These are phyloP conservation scores for Mesotaenium endlicherianum DNA, from an alignment of 139 green algal genomes.

Conservation along the genomic window DNA sequence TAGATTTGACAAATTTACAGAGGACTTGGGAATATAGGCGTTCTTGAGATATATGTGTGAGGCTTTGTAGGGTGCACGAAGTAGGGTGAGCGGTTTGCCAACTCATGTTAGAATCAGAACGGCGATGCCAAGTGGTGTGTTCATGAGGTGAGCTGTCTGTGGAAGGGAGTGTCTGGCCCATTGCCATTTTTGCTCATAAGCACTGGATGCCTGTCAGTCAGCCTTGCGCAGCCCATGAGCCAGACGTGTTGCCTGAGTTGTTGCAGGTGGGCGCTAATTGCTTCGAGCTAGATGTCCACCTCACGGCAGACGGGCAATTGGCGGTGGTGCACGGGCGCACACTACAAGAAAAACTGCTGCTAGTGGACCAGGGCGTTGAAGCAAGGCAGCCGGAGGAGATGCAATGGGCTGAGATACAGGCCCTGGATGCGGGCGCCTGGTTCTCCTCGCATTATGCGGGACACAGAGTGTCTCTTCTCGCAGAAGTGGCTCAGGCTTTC, in stretches of 20 bases:
- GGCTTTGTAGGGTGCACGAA: not conserved
- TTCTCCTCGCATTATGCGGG: not conserved
- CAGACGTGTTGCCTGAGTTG: not conserved
- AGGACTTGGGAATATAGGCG: not conserved
- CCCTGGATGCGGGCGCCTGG: constrained; percentile 25
- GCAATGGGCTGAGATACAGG: not conserved
- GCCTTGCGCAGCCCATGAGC: not conserved
- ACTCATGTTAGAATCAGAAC: not conserved
- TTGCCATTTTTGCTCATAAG: not conserved
- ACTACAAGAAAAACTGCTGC: not conserved
- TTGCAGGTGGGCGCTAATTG: constrained; percentile 41
- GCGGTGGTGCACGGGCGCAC: constrained; percentile 34
- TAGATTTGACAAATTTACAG: not conserved
- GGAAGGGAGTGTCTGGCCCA: not conserved
- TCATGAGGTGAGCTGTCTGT: not conserved
- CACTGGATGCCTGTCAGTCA: not conserved
- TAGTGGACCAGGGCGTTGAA: not conserved
- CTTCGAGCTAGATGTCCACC: constrained; percentile 43
- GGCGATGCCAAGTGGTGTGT: no score
- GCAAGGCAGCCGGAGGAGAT: not conserved
- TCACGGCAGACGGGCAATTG: constrained; percentile 23
- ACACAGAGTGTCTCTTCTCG: not conserved
- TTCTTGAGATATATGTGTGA: not conserved
- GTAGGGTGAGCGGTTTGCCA: not conserved
- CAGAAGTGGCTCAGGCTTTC: constrained; percentile 6